These are phyloP conservation scores for Phaeosphaeriaceae sp. DNA, from an alignment of 2,329 filamentous ascomycete genomes.

Conservation along the genomic window DNA sequence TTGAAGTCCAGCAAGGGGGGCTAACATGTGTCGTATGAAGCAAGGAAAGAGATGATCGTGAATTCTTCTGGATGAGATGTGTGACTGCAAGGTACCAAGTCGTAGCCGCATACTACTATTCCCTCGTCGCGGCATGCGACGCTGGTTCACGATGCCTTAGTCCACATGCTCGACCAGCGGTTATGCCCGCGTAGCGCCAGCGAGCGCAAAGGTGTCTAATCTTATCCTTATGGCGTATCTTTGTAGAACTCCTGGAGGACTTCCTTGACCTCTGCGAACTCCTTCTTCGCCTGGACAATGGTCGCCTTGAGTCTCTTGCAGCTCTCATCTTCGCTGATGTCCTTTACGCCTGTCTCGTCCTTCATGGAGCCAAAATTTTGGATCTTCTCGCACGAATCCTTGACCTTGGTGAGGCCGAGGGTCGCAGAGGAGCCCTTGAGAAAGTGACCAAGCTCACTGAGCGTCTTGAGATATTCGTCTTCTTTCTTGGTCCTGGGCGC, in stretches of 20 bases:
- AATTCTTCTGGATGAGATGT: slow-evolving; percentile 4
- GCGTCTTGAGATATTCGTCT: slow-evolving; percentile 61
- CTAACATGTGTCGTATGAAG: no score
- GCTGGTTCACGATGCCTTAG: no score
- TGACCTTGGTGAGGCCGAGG: slow-evolving; percentile 86
- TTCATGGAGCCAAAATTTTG: slow-evolving; percentile 87
- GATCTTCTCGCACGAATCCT: slow-evolving; percentile 94
- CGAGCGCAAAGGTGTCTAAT: background rate
- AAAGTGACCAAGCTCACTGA: slow-evolving; percentile 90
- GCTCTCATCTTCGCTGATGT: slow-evolving; percentile 69
- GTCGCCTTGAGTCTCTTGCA: slow-evolving; percentile 73
- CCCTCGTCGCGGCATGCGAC: no score
- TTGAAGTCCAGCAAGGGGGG: no score
- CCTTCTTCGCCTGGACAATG: slow-evolving; percentile 73
- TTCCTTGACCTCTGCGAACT: slow-evolving; percentile 76
- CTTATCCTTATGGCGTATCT: slow-evolving; percentile 45
- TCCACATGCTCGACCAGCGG: background rate
- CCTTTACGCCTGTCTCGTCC: slow-evolving; percentile 73
- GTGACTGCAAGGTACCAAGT: background rate
- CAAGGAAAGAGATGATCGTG: slow-evolving; percentile 8
- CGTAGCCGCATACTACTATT: background rate
- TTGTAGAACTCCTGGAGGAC: slow-evolving; percentile 75
- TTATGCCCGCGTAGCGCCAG: background rate
- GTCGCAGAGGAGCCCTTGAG: slow-evolving; percentile 97
- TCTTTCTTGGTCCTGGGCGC: slow-evolving; percentile 67